phyloP scores from a whole-genome alignment of 2,329 filamentous ascomycete genomes.

The Coniochaeta pulveracea region DNA sequence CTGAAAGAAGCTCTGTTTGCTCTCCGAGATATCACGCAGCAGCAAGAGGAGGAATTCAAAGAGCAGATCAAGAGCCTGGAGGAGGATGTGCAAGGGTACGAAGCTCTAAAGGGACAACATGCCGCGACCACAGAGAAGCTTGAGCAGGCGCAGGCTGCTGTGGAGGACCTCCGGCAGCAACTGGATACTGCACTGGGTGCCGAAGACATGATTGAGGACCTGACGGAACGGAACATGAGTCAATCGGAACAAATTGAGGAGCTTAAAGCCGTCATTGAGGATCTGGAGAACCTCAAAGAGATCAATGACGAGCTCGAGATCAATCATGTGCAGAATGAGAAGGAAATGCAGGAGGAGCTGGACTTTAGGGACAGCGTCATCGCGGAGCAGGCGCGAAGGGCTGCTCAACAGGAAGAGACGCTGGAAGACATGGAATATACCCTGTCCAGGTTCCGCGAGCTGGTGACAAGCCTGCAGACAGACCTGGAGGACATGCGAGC shows the following conservation, averaged over 20 bases:
- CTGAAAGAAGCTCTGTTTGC: constrained; percentile 75
- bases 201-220: constrained; percentile 88
- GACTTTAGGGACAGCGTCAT: constrained; percentile 80
- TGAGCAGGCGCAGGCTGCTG: constrained; percentile 57
- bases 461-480: constrained; percentile 74
- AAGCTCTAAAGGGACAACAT: constrained; percentile 56
- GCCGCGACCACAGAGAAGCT: constrained; percentile 63
- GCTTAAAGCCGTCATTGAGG: constrained; percentile 69
- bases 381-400: constrained; percentile 65
- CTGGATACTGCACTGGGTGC: constrained; percentile 79
- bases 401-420: constrained; percentile 64
- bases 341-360: constrained; percentile 87
- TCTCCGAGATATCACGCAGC: constrained; percentile 76
- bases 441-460: constrained; percentile 74
- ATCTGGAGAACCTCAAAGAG: constrained; percentile 81
- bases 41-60: constrained; percentile 70
- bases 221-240: constrained; percentile 77
- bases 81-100: constrained; percentile 59
- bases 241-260: constrained; percentile 77
- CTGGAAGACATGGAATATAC: constrained; percentile 88
- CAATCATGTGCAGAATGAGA: constrained; percentile 86
- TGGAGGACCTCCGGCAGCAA: constrained; percentile 82
- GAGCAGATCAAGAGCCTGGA: constrained; percentile 65
- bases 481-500: constrained; percentile 88
- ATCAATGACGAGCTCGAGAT: constrained; percentile 90